A percentile compares a stretch with the other conserved stretches of the same genome.
Evolutionary conservation across 129 eudicot species (phyloP).

Genomic region (Heracleum sosnowskyi): DNA sequence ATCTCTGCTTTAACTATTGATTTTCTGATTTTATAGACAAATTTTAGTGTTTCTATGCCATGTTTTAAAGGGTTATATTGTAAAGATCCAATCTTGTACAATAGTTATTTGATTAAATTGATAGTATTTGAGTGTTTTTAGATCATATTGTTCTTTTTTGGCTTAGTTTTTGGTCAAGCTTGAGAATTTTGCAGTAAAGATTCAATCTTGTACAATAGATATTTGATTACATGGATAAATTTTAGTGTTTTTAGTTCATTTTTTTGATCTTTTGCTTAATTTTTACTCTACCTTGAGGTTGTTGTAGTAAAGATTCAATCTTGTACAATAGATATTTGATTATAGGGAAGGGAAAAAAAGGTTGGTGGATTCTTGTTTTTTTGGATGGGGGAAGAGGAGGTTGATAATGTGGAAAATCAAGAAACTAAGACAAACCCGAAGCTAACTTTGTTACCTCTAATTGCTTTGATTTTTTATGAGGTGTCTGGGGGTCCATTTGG

Average conservation of each 20-base stretch:
- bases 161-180: background rate
- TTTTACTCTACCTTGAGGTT: background rate
- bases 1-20: background rate
- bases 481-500: conserved; percentile 97
- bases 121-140: background rate
- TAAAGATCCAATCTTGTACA: background rate
- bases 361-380: background rate
- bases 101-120: background rate
- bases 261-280: background rate
- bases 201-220: background rate
- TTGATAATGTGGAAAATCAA: conserved; percentile 17
- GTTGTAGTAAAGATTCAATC: background rate
- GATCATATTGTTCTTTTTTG: background rate
- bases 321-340: background rate
- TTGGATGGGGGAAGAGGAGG: conserved; percentile 39
- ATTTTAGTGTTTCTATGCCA: background rate
- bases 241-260: too few species aligned
- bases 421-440: conserved; percentile 42
- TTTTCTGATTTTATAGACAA: background rate
- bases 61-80: background rate
- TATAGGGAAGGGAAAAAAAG: background rate
- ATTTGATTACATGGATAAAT: background rate
- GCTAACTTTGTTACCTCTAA: conserved; percentile 58
- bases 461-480: conserved; percentile 83
- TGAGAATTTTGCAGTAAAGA: background rate